Base-by-base conservation (phyloP, 257 asterid genomes). In the Cruciata laevipes region DNA sequence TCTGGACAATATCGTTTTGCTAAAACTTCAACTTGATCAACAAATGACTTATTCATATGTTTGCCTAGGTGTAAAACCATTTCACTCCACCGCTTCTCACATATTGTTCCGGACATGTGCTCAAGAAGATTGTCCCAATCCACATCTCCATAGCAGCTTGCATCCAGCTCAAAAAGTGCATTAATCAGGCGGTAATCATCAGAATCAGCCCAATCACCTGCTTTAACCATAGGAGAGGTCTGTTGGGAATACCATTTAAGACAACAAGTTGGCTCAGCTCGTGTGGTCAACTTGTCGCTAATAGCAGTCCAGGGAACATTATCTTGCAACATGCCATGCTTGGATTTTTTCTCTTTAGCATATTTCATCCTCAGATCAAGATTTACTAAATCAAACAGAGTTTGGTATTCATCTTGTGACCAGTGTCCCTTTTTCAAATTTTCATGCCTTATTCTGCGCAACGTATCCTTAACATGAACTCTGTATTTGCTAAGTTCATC, bases 311-410 rank as follows among this genome's bases (percentile, higher is more conserved):
- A 77, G 42, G 56, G 16, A 25, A 77, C 71, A 69, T 74, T 78
- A 53, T 78, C 82, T n/a, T 77, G 73, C 63, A 78, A 61, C 82
- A 71, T 78, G 62, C 79, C 82, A 38, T 74, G 57, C 69, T 71
- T 78, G 12, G 69, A 53, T 47, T 74, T 74, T 68, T 78, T 78
- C 42, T 71, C 77, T 61, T 78, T 69, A 9, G 37, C 35, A 20
- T 63, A 5, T 64, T 64, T 78, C 74, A 61, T 7, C 17, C 49
- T 53, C 66, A 77, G 37, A 70, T 73, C 81, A n/a, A 23, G 5
- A 44, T 77, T 77, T 66, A 77, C 81, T 51, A 77, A 77, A 64
- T 69, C 75, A 69, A 77, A 77, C 25, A 77, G 53, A 65, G 21
- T 25, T 53, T 74, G 79, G 55, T 74, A 78, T 71, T 78, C 82